These are phyloP conservation scores for Fusarium beomiforme DNA, from an alignment of 2,329 filamentous ascomycete genomes.

Conservation along the genomic window DNA sequence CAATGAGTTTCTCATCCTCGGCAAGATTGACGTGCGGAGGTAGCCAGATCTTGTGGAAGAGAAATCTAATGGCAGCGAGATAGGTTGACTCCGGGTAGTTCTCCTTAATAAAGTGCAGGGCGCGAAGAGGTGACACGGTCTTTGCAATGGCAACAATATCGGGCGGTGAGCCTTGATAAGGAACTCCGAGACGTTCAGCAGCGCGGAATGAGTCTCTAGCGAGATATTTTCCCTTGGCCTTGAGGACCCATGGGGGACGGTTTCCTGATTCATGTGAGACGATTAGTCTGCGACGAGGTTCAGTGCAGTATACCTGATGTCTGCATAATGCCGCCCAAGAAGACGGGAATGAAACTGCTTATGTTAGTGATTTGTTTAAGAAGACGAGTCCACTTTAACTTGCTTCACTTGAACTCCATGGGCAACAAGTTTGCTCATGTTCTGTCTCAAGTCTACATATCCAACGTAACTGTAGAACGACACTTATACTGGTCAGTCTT, in stretches of 20 bases:
- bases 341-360: constrained; percentile 73
- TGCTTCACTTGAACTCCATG: constrained; percentile 75
- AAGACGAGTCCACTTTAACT: constrained; percentile 37
- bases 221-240: constrained; percentile 72
- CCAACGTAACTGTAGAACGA: constrained; percentile 70
- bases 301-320: constrained; percentile 57
- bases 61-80: constrained; percentile 61
- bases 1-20: constrained; percentile 62
- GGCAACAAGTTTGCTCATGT: constrained; percentile 62
- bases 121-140: constrained; percentile 69
- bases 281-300: not conserved
- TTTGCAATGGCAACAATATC: constrained; percentile 56
- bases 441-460: constrained; percentile 67
- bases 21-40: constrained; percentile 67
- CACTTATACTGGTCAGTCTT: constrained; percentile 55
- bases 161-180: constrained; percentile 50
- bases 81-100: constrained; percentile 60
- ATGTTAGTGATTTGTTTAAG: not conserved
- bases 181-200: constrained; percentile 50
- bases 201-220: constrained; percentile 53
- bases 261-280: constrained; percentile 64
- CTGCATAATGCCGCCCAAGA: constrained; percentile 74
- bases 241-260: constrained; percentile 76
- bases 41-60: constrained; percentile 72
- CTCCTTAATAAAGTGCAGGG: constrained; percentile 73